A percentile compares a stretch with the other conserved stretches of the same genome.
phyloP scores from a whole-genome alignment of 2,329 filamentous ascomycete species.

The Clonostachys rosea region DNA sequence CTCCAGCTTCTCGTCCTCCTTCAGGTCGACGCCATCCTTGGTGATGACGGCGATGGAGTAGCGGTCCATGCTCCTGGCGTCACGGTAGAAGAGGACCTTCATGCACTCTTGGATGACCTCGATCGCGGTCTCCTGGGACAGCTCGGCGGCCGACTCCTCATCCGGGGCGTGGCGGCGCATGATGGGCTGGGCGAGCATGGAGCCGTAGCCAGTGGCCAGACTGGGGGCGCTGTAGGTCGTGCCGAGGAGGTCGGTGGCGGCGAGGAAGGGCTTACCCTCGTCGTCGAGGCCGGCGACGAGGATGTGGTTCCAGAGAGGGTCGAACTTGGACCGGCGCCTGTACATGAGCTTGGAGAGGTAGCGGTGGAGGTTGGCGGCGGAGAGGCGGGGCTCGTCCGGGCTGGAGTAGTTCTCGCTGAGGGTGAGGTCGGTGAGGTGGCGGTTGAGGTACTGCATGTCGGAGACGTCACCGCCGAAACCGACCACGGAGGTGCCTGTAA shows the following conservation, averaged over 20 bases:
- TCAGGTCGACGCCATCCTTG: slow-evolving; percentile 81
- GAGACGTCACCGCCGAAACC: slow-evolving; percentile 97
- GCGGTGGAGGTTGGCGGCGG: slow-evolving; percentile 91
- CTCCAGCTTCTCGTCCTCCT: slow-evolving; percentile 83
- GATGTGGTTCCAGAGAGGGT: slow-evolving; percentile 95
- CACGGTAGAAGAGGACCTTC: slow-evolving; percentile 97
- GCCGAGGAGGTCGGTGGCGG: slow-evolving; percentile 84
- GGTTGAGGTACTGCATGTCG: slow-evolving; percentile 98
- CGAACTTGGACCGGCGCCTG: slow-evolving; percentile 89
- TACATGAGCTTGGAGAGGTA: slow-evolving; percentile 97
- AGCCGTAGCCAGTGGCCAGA: slow-evolving; percentile 89
- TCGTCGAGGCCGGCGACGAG: slow-evolving; percentile 87
- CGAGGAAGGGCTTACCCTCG: slow-evolving; percentile 79
- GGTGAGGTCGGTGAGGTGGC: slow-evolving; percentile 80
- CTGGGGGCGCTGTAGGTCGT: slow-evolving; percentile 87
- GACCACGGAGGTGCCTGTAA: slow-evolving; percentile 78
- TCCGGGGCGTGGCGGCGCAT: slow-evolving; percentile 81
- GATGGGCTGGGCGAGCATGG: slow-evolving; percentile 88
- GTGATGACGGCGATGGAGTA: slow-evolving; percentile 91
- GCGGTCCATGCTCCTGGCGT: slow-evolving; percentile 84
- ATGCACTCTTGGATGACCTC: slow-evolving; percentile 85
- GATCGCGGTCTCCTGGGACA: slow-evolving; percentile 76
- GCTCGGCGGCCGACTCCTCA: slow-evolving; percentile 67
- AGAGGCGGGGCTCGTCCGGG: slow-evolving; percentile 47
- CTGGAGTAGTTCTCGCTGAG: slow-evolving; percentile 81